Evolutionary conservation across 805 yeast species (phyloP).

Genomic region (Kuraishia piskuri): DNA sequence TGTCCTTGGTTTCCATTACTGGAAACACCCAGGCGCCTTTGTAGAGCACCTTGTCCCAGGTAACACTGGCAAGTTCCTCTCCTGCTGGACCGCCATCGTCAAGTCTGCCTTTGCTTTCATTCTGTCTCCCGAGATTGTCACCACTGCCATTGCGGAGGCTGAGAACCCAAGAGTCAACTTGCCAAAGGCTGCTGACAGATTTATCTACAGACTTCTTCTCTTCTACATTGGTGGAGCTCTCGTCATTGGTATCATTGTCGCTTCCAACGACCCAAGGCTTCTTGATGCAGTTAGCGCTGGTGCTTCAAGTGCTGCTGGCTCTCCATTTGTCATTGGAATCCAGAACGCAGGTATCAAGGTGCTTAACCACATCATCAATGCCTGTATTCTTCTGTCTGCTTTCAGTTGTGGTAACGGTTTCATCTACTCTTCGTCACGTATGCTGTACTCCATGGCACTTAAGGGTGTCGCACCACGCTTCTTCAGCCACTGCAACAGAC

Average conservation of each 20-base stretch:
- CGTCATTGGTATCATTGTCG: constrained; percentile 35
- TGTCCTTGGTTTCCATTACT: constrained; percentile 25
- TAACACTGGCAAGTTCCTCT: constrained; percentile 35
- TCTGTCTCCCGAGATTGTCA: constrained; percentile 42
- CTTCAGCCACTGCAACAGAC: constrained; percentile 30
- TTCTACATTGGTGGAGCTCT: constrained; percentile 41
- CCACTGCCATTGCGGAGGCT: constrained; percentile 39
- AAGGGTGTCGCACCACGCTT: constrained; percentile 38
- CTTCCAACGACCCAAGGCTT: constrained; percentile 32
- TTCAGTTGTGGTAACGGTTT: constrained; percentile 43
- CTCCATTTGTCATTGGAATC: constrained; percentile 43
- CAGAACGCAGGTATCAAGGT: constrained; percentile 31
- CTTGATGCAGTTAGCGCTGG: constrained; percentile 22
- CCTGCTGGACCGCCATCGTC: constrained; percentile 32
- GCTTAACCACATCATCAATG: constrained; percentile 38
- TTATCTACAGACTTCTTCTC: constrained; percentile 31
- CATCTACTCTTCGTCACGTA: constrained; percentile 37
- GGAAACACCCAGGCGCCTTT: constrained; percentile 20
- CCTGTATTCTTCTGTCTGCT: constrained; percentile 30
- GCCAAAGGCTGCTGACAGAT: constrained; percentile 39
- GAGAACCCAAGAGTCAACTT: constrained; percentile 37
- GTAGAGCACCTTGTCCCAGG: constrained; percentile 32
- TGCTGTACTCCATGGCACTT: constrained; percentile 36
- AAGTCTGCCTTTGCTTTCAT: constrained; percentile 30
- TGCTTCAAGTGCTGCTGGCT: constrained; percentile 37